Conservation (phyloP, 2,329 filamentous ascomycete species). For the Phoma sp. region DNA sequence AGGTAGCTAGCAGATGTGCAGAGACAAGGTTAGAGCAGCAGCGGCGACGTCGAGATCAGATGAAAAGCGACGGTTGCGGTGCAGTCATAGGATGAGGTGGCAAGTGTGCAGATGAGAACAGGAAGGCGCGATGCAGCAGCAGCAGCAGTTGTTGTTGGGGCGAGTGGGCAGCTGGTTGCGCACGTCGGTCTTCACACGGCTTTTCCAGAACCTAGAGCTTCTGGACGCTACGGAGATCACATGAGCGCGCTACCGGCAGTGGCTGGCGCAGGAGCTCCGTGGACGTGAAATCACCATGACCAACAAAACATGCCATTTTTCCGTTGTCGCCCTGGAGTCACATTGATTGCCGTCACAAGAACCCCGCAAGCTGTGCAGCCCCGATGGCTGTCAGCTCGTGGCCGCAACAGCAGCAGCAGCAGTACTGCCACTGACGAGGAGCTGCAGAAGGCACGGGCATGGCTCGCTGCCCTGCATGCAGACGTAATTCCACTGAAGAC, state of each 20-base stretch:
- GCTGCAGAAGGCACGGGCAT: conserved; percentile 57
- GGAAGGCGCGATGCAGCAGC: conserved; percentile 25
- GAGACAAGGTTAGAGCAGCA: conserved; percentile 17
- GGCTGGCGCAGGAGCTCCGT: conserved; percentile 13
- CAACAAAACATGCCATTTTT: conserved; percentile 20
- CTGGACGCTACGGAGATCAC: conserved; percentile 5
- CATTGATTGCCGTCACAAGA: conserved; percentile 13
- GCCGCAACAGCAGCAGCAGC: conserved; percentile 3
- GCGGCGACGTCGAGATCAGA: conserved; percentile 6
- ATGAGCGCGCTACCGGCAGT: conserved; percentile 17
- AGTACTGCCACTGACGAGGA: conserved; percentile 34
- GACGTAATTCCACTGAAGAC: conserved; percentile 60
- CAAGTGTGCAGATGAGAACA: conserved; percentile 21
- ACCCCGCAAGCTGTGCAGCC: conserved; percentile 13
- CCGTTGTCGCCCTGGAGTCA: conserved; percentile 15
- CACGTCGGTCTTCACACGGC: conserved; percentile 13
- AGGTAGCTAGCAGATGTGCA: conserved; percentile 17
- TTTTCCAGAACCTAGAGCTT: conserved; percentile 11
- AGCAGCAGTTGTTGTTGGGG: conserved; percentile 16
- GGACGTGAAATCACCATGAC: conserved; percentile 17
- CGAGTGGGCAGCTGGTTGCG: conserved; percentile 12
- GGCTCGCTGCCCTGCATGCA: conserved; percentile 61
- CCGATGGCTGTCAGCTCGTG: conserved; percentile 12
- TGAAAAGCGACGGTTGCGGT: conserved; percentile 12
- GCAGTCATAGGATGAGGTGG: conserved; percentile 21